These are phyloP conservation scores for Marsdenia floribunda DNA, from an alignment of 257 asterid species.

Conservation along the genomic window DNA sequence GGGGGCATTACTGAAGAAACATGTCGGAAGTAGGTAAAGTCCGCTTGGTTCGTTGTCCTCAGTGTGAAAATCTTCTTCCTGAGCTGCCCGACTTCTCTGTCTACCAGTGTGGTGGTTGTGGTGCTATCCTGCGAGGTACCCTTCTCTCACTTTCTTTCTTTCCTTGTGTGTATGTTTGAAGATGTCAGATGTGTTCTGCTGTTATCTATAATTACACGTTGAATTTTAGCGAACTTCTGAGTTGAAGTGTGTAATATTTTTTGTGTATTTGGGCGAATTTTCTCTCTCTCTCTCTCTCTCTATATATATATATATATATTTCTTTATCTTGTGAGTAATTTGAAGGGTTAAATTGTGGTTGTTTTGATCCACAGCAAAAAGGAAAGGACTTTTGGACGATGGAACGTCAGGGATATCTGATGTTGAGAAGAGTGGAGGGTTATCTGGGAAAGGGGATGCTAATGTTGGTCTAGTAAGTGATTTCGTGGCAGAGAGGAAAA, in stretches of 20 bases:
- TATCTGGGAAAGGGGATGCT: constrained; percentile 33
- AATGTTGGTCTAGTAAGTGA: constrained; percentile 25
- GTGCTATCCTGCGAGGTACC: constrained; percentile 78
- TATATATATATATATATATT: too few species aligned
- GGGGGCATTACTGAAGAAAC: constrained; percentile 23
- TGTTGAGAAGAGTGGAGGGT: constrained; percentile 28
- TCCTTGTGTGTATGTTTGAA: neutral
- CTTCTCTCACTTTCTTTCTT: constrained; percentile 2
- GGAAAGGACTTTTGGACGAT: constrained; percentile 48
- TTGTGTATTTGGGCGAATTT: neutral
- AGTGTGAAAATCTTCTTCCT: constrained; percentile 81
- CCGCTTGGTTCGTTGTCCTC: constrained; percentile 87
- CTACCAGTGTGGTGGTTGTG: constrained; percentile 93
- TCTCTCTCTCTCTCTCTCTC: neutral
- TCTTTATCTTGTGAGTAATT: neutral
- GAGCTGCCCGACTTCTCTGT: constrained; percentile 77
- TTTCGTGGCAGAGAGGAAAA: constrained; percentile 35
- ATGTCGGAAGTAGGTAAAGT: constrained; percentile 63
- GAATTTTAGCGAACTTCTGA: neutral
- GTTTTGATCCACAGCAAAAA: constrained; percentile 49
- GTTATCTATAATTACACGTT: neutral
- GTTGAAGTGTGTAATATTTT: neutral
- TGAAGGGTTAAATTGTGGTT: constrained; percentile 14
- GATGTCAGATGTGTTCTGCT: neutral
- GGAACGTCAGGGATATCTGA: constrained; percentile 41